Conservation (phyloP, 805 yeast species). For the baker's yeast (Saccharomyces cerevisiae) region DNA sequence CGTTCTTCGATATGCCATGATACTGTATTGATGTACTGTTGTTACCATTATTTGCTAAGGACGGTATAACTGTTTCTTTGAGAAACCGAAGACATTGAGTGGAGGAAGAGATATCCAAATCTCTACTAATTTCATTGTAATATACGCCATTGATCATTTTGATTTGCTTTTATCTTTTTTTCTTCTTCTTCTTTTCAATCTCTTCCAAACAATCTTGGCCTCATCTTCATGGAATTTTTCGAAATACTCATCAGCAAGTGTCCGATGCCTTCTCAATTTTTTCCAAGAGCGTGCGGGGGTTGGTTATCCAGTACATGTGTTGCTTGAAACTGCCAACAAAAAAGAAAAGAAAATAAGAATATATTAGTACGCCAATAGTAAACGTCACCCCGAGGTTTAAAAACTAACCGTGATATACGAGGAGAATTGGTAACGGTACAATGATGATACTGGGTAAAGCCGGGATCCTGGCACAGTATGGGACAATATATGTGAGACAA, state of each 20-base stretch:
- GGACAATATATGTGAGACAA: conserved; percentile 19
- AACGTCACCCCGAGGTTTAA: neutral
- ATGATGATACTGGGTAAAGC: neutral
- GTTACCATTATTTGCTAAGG: neutral
- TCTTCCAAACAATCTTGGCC: neutral
- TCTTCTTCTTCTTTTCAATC: neutral
- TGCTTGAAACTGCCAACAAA: neutral
- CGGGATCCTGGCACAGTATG: conserved; percentile 9
- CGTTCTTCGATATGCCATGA: conserved; percentile 10
- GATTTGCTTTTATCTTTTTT: neutral
- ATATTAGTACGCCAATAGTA: neutral
- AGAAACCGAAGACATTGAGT: neutral
- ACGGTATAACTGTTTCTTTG: neutral
- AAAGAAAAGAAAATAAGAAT: neutral
- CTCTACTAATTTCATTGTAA: conserved; percentile 1
- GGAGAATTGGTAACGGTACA: neutral
- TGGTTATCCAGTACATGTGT: neutral
- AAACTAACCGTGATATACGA: neutral
- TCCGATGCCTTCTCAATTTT: neutral
- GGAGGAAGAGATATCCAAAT: neutral
- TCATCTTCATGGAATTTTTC: neutral
- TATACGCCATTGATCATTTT: conserved; percentile 1
- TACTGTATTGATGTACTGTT: neutral
- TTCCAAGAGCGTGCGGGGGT: neutral
- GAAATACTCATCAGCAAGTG: neutral